Conservation (phyloP, 2,329 filamentous ascomycete genomes). For the Aphanocladium album region DNA sequence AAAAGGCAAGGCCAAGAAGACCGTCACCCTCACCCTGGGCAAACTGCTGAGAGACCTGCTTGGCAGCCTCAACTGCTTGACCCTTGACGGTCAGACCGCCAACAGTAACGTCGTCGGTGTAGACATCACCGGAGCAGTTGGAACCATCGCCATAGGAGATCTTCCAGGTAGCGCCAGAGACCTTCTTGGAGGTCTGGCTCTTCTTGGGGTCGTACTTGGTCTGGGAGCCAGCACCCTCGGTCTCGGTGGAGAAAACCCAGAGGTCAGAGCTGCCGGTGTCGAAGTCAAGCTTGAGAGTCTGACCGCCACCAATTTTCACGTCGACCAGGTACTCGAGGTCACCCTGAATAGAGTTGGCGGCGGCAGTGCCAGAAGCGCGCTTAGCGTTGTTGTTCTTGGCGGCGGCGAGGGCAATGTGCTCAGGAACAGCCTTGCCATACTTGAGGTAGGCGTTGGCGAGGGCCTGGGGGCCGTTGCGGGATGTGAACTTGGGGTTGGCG, state of each 20-base stretch:
- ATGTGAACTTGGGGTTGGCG: constrained; percentile 17
- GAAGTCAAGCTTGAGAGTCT: constrained; percentile 36
- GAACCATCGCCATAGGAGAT: constrained; percentile 43
- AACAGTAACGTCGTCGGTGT: constrained; percentile 38
- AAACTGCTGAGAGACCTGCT: constrained; percentile 33
- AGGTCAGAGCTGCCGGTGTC: constrained; percentile 40
- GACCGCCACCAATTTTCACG: constrained; percentile 22
- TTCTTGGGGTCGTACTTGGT: constrained; percentile 32
- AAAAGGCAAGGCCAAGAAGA: constrained; percentile 32
- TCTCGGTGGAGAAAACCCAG: constrained; percentile 32
- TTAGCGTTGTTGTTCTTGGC: constrained; percentile 28
- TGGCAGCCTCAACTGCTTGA: constrained; percentile 41
- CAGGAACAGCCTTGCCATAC: constrained; percentile 37
- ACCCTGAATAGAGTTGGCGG: constrained; percentile 14
- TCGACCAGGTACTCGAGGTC: constrained; percentile 12
- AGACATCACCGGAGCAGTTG: constrained; percentile 38
- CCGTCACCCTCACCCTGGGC: constrained; percentile 39
- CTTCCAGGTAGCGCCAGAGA: constrained; percentile 35
- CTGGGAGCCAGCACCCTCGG: constrained; percentile 29
- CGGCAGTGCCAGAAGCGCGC: constrained; percentile 5
- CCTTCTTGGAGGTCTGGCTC: constrained; percentile 33
- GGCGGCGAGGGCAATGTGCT: constrained; percentile 45
- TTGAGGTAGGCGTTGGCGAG: constrained; percentile 32
- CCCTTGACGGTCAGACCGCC: constrained; percentile 36
- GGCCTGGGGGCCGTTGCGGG: constrained; percentile 25